Evolutionary conservation across 2,329 filamentous ascomycete species (phyloP).

Genomic region (Aspergillus sp.): DNA sequence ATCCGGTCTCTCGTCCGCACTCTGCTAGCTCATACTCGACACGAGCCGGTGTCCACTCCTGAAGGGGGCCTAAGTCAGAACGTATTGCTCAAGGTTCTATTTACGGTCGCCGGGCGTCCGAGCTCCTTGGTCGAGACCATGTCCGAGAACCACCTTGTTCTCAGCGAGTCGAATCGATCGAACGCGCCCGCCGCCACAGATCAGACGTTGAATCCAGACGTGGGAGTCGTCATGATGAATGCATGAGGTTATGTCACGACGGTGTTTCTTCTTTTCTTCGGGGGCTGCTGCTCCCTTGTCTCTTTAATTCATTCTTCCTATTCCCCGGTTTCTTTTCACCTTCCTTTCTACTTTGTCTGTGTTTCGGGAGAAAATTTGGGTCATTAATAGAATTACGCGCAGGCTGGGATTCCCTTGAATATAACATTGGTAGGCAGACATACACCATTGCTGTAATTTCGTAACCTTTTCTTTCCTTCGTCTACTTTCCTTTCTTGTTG

Average conservation of each 20-base stretch:
- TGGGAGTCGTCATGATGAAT: conserved; percentile 32
- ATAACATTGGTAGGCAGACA: conserved; percentile 13
- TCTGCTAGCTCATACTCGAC: conserved; percentile 31
- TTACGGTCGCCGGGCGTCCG: conserved; percentile 32
- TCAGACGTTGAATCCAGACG: conserved; percentile 23
- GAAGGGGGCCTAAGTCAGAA: conserved; percentile 20
- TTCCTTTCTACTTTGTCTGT: neutral
- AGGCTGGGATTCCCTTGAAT: conserved; percentile 15
- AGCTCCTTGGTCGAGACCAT: conserved; percentile 31
- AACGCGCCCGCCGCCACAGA: conserved; percentile 20
- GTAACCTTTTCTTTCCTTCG: neutral
- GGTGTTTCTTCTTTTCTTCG: conserved; percentile 1
- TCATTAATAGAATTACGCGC: conserved; percentile 17
- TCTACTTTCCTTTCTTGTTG: neutral
- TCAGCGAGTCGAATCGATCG: conserved; percentile 24
- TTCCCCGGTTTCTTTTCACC: conserved; percentile 1
- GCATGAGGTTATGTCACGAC: conserved; percentile 19
- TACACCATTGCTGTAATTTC: neutral
- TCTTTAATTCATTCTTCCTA: neutral
- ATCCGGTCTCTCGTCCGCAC: conserved; percentile 32
- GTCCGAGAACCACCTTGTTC: conserved; percentile 30
- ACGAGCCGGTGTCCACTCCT: conserved; percentile 14
- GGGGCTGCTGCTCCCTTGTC: neutral
- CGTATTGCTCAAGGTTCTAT: conserved; percentile 34
- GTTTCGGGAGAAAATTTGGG: conserved; percentile 15